A percentile compares a stretch with the other conserved stretches of the same genome.
Evolutionary conservation across 2,329 filamentous ascomycete genomes (phyloP).

Genomic region (Helicocarpus griseus): DNA sequence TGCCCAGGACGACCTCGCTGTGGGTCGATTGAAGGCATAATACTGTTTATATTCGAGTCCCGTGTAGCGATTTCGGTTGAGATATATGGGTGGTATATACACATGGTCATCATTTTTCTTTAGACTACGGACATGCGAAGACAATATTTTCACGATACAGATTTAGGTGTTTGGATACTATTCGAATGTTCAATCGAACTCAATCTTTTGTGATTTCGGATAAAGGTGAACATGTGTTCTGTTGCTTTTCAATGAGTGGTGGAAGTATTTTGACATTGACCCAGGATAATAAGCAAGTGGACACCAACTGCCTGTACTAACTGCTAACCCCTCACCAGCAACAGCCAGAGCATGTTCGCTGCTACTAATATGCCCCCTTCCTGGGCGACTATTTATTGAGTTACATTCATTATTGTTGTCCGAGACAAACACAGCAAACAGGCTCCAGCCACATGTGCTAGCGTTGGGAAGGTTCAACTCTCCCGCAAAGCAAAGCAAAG

Average conservation of each 20-base stretch:
- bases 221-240: too few species aligned
- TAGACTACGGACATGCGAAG: too few species aligned
- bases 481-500: too few species aligned
- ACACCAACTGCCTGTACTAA: not conserved
- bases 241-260: too few species aligned
- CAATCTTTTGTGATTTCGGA: not conserved
- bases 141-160: too few species aligned
- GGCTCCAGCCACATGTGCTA: not conserved
- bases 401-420: too few species aligned
- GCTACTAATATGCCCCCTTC: not conserved
- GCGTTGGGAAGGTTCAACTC: too few species aligned
- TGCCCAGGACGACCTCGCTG: constrained; percentile 69
- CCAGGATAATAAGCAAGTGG: too few species aligned
- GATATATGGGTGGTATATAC: not conserved
- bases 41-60: not conserved
- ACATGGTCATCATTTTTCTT: too few species aligned
- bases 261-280: not conserved
- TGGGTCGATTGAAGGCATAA: constrained; percentile 61
- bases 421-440: constrained; percentile 1
- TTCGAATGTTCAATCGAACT: not conserved
- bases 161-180: not conserved
- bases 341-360: not conserved
- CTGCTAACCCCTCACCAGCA: not conserved
- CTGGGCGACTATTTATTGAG: not conserved
- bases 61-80: not conserved